A percentile compares a stretch with the other conserved stretches of the same genome.
Evolutionary conservation across 2,329 filamentous ascomycete genomes (phyloP).

Genomic region (Chalara sp.): DNA sequence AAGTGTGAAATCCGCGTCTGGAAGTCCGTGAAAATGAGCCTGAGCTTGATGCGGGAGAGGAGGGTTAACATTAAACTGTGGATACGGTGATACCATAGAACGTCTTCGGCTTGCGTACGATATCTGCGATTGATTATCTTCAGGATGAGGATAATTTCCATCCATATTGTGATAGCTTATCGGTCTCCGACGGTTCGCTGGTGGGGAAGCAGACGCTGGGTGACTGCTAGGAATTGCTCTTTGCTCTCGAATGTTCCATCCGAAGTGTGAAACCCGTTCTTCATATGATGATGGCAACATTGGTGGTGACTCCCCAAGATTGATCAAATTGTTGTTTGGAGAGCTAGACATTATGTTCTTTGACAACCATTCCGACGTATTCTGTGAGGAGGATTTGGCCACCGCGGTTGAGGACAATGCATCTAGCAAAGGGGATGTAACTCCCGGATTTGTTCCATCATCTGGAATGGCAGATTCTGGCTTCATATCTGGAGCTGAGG

Average conservation of each 20-base stretch:
- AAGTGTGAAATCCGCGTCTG: conserved; percentile 59
- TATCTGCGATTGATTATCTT: conserved; percentile 42
- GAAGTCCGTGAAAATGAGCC: conserved; percentile 68
- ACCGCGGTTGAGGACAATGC: conserved; percentile 24
- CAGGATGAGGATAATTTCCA: conserved; percentile 27
- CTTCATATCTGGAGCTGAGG: conserved; percentile 17
- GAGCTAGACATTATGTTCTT: conserved; percentile 36
- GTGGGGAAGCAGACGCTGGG: conserved; percentile 25
- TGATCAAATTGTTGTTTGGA: conserved; percentile 33
- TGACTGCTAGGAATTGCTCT: conserved; percentile 16
- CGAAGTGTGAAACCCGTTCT: conserved; percentile 20
- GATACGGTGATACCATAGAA: conserved; percentile 43
- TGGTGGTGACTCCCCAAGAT: conserved; percentile 38
- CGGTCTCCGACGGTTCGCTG: conserved; percentile 35
- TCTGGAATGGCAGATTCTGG: conserved; percentile 9
- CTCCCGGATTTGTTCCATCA: conserved; percentile 11
- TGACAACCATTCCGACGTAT: conserved; percentile 35
- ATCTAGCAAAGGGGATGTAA: conserved; percentile 24
- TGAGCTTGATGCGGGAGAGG: conserved; percentile 70
- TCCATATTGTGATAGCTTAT: conserved; percentile 43
- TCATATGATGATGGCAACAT: conserved; percentile 27
- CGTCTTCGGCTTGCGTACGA: conserved; percentile 36
- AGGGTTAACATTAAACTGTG: conserved; percentile 45
- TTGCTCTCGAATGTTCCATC: conserved; percentile 25
- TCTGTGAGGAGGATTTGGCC: conserved; percentile 19